phyloP scores from a whole-genome alignment of 2,329 filamentous ascomycete species.

The Dendrostoma leiphaemia region DNA sequence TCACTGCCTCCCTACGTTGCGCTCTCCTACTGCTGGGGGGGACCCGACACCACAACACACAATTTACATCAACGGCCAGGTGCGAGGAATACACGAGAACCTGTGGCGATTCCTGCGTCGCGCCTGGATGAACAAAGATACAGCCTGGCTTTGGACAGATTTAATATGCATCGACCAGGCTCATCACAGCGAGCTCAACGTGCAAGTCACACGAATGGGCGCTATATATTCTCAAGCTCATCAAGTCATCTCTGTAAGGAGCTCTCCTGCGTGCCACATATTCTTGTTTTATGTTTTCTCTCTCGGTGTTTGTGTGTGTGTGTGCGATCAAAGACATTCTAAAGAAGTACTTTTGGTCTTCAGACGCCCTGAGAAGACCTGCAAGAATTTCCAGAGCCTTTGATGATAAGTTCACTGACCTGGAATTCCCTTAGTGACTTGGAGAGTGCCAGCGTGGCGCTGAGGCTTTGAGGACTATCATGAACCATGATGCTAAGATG shows the following conservation, averaged over 20 bases:
- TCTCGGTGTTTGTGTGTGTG: too few relatives aligned
- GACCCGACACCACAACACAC: slow-evolving; percentile 1
- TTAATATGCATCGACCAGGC: slow-evolving; percentile 5
- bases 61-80: slow-evolving; percentile 1
- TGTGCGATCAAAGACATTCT: too few relatives aligned
- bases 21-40: slow-evolving; percentile 7
- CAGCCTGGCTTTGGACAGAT: slow-evolving; percentile 4
- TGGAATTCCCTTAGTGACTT: too few relatives aligned
- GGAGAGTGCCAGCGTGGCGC: neutral
- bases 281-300: too few relatives aligned
- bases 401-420: too few relatives aligned
- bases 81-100: neutral
- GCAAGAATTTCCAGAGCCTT: too few relatives aligned
- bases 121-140: neutral
- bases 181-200: slow-evolving; percentile 3
- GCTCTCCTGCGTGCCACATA: too few relatives aligned
- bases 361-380: too few relatives aligned
- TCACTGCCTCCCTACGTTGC: neutral
- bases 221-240: slow-evolving; percentile 1
- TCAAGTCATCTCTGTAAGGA: slow-evolving; percentile 5
- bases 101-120: slow-evolving; percentile 4
- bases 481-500: neutral
- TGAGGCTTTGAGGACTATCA: neutral
- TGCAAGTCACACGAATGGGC: slow-evolving; percentile 1
- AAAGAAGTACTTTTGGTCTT: too few relatives aligned